These are phyloP conservation scores for Aspergillus spinulosporus DNA, from an alignment of 2,329 filamentous ascomycete species.

Conservation along the genomic window DNA sequence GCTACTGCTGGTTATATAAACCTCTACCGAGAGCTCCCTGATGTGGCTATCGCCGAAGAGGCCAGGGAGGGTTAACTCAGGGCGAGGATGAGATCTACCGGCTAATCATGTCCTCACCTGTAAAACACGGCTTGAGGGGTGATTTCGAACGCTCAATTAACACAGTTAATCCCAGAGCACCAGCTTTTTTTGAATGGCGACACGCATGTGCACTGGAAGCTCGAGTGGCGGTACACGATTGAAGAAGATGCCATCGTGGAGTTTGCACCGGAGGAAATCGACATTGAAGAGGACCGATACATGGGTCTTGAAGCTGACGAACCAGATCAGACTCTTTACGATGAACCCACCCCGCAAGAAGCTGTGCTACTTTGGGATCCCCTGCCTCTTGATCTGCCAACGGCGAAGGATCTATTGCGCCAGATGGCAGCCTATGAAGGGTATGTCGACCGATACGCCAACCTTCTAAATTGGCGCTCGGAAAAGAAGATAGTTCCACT, in stretches of 20 bases:
- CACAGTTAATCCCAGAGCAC: conserved; percentile 8
- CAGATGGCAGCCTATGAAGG: conserved; percentile 13
- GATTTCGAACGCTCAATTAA: conserved; percentile 19
- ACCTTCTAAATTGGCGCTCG: background rate
- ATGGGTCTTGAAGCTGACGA: background rate
- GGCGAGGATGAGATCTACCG: conserved; percentile 15
- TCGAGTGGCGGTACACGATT: conserved; percentile 3
- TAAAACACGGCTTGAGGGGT: conserved; percentile 19
- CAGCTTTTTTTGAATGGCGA: conserved; percentile 21
- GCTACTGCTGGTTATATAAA: too few relatives aligned
- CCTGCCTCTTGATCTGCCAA: conserved; percentile 12
- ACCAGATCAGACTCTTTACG: background rate
- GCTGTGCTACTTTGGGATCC: conserved; percentile 1
- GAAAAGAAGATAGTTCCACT: background rate
- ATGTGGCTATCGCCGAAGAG: too few relatives aligned
- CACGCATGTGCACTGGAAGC: conserved; percentile 19
- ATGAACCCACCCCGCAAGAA: background rate
- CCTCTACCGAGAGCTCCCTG: too few relatives aligned
- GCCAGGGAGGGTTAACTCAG: conserved; percentile 6
- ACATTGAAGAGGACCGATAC: background rate
- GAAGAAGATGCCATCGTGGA: background rate
- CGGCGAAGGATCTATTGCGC: conserved; percentile 4
- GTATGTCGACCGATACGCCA: background rate
- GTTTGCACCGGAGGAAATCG: background rate
- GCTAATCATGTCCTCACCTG: conserved; percentile 16